phyloP scores from a whole-genome alignment of 306 rosid genomes.

The Quercus bicolor region DNA sequence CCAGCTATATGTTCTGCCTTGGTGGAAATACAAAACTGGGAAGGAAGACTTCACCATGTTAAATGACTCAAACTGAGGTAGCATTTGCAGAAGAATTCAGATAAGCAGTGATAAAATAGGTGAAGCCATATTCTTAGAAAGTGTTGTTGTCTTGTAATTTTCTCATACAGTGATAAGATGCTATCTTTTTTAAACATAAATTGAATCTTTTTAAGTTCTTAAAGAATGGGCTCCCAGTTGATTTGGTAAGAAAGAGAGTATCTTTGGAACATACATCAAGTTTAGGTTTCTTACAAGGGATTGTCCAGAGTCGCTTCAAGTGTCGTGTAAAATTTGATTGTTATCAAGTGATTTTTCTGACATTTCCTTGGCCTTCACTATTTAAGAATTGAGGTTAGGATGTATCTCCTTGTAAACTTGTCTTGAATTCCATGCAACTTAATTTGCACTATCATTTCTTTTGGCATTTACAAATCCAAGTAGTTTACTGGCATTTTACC shows the following conservation, averaged over 20 bases:
- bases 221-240: too few relatives aligned
- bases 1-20: background rate
- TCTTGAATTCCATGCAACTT: background rate
- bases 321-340: background rate
- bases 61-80: background rate
- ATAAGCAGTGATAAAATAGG: background rate
- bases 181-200: background rate
- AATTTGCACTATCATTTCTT: background rate
- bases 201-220: too few relatives aligned
- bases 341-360: too few relatives aligned
- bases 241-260: too few relatives aligned
- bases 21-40: background rate
- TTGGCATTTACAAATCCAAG: background rate
- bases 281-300: background rate
- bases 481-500: background rate
- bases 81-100: background rate
- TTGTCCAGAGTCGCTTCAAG: too few relatives aligned
- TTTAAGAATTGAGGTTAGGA: background rate
- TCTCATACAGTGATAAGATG: background rate
- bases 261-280: too few relatives aligned
- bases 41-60: background rate
- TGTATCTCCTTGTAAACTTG: background rate
- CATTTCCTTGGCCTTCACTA: background rate
- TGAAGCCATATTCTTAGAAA: background rate
- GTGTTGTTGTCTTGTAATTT: background rate